Base-by-base conservation (phyloP, 2,329 filamentous ascomycete species). In the Fusarium succisae region DNA sequence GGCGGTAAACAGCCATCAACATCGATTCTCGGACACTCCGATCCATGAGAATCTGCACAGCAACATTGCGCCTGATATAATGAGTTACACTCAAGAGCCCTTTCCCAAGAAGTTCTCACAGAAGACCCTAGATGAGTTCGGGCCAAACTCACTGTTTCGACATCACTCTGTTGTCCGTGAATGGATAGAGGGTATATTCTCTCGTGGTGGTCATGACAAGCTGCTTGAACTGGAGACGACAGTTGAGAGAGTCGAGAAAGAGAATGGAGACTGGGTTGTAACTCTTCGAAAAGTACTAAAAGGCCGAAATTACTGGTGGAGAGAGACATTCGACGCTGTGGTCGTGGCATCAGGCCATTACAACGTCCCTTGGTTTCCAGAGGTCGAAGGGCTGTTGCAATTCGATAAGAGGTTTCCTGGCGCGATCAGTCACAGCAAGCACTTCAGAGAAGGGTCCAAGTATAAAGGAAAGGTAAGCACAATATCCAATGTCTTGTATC, bases 1-100 rank as follows among this genome's bases (percentile, higher is more conserved):
- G 20, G 39, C 20, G 22, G 55, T 76, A n/a, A 77, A 77, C 15
- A 55, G 64, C 8, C 63, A 77, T 11, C 75, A 77, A 37, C 15
- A 72, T 8, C 60, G 73, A 22, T 77, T 77, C 50, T 77, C 67
- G 13, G 66, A 70, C 14, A 70, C 59, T 4, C 26, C 67, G 3
- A 54, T 66, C 12, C 60, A 66, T 24, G 59, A 66, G 30, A 70
- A 70, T 14, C 22, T 70, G 4, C 66, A 70, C 5, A 70, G 71
- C 41, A 72, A 74, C 10, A 74, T 74, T 17, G 48, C 63, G 3
- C 71, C 67, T 6, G 41, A 62, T 2, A 59, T 74, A 3, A 74
- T 74, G 71, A 68, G 63, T 20, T 69, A 62, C 26, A 72, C 67
- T 2, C 67, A 69, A 37, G 63, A 74, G 11, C 63, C 72, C 3